These are phyloP conservation scores for Neospermospora avenae DNA, from an alignment of 2,329 filamentous ascomycete genomes.

Conservation along the genomic window DNA sequence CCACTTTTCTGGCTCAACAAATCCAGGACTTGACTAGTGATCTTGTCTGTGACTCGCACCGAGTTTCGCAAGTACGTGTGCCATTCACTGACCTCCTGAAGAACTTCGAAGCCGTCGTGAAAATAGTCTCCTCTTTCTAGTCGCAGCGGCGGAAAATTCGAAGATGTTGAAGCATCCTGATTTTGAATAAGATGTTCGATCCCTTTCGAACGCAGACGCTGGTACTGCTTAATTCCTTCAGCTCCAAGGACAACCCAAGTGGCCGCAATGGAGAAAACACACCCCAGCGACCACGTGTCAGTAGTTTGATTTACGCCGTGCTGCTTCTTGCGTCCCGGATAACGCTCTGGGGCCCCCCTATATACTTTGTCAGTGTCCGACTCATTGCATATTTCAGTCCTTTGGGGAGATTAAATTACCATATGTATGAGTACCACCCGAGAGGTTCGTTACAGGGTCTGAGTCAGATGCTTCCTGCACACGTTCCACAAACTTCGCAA, in stretches of 20 bases:
- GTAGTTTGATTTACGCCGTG: conserved; percentile 33
- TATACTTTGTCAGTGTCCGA: not conserved
- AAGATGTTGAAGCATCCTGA: not conserved
- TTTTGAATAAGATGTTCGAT: too few relatives aligned
- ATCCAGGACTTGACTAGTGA: not conserved
- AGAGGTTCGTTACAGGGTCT: not conserved
- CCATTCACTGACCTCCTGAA: not conserved
- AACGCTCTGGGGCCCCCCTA: conserved; percentile 17
- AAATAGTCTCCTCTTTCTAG: not conserved
- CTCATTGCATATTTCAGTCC: not conserved
- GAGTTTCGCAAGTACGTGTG: not conserved
- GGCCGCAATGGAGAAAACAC: conserved; percentile 39
- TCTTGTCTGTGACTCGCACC: not conserved
- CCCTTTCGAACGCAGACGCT: too few relatives aligned
- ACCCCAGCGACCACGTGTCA: conserved; percentile 42
- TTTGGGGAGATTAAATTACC: not conserved
- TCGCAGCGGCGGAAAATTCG: not conserved
- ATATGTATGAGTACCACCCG: not conserved
- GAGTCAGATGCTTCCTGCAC: not conserved
- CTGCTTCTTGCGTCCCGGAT: not conserved
- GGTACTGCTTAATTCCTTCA: conserved; percentile 29
- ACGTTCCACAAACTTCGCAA: conserved; percentile 34
- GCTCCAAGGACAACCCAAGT: conserved; percentile 38
- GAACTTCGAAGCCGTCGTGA: not conserved
- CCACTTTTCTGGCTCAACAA: not conserved